Percentiles rank a stretch among this genome's conserved stretches.
Evolutionary conservation across 129 eudicot genomes (phyloP).

Genomic region (Scalesia atractyloides): DNA sequence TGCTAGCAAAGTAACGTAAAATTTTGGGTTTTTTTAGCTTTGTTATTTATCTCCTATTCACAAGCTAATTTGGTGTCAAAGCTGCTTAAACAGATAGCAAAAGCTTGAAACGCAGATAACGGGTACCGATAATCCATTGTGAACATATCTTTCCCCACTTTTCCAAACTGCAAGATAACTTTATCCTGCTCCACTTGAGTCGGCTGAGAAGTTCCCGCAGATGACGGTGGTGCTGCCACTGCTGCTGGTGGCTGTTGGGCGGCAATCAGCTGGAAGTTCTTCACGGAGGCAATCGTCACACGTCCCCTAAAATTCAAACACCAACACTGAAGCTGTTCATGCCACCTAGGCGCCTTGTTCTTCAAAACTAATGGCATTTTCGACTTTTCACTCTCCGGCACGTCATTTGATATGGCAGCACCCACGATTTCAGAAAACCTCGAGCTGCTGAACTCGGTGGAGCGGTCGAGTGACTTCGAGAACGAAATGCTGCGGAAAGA

Average conservation of each 20-base stretch:
- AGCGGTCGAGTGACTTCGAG: constrained; percentile 72
- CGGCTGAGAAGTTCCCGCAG: constrained; percentile 44
- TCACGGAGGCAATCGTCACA: constrained; percentile 61
- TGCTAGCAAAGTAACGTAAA: constrained; percentile 26
- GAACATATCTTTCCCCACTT: constrained; percentile 83
- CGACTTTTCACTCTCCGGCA: constrained; percentile 29
- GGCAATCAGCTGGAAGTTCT: constrained; percentile 25
- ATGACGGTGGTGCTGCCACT: not conserved
- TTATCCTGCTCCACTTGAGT: constrained; percentile 72
- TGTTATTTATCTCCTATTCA: constrained; percentile 51
- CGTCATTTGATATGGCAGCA: constrained; percentile 34
- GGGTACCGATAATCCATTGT: constrained; percentile 94
- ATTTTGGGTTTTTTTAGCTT: not conserved
- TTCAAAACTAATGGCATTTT: constrained; percentile 10
- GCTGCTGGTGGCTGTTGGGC: constrained; percentile 31
- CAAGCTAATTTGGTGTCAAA: constrained; percentile 94
- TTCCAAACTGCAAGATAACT: constrained; percentile 74
- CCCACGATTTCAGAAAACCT: constrained; percentile 62
- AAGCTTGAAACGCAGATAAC: constrained; percentile 92
- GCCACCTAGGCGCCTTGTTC: constrained; percentile 9
- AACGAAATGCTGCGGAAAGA: constrained; percentile 79
- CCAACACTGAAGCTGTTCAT: constrained; percentile 12
- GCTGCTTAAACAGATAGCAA: constrained; percentile 90
- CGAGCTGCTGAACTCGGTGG: constrained; percentile 74
- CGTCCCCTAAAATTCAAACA: constrained; percentile 13